These are phyloP conservation scores for Entophlyctis helioformis DNA, from an alignment of 192 early-diverging fungal genomes.

Conservation along the genomic window DNA sequence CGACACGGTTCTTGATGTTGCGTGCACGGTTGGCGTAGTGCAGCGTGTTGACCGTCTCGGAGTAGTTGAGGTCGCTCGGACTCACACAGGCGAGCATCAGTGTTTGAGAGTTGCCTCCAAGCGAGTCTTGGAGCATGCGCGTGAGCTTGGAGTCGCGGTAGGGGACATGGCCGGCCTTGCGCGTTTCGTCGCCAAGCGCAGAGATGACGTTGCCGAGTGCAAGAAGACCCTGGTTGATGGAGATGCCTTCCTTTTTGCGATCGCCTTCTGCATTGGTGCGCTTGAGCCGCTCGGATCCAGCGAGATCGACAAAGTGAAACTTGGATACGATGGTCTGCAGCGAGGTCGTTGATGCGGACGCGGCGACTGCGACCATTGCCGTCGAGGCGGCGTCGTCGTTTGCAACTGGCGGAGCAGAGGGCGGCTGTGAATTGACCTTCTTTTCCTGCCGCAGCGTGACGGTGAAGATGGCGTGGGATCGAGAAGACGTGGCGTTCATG, in stretches of 20 bases:
- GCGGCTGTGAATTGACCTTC: constrained; percentile 2
- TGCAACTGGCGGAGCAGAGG: background rate
- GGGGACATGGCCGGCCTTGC: constrained; percentile 61
- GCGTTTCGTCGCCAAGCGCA: constrained; percentile 72
- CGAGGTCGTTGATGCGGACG: constrained; percentile 22
- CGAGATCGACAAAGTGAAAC: constrained; percentile 98
- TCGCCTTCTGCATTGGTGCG: constrained; percentile 87
- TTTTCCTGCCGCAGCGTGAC: constrained; percentile 68
- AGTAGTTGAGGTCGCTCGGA: constrained; percentile 70
- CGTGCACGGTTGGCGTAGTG: constrained; percentile 92
- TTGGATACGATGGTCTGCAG: constrained; percentile 63
- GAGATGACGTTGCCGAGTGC: constrained; percentile 97
- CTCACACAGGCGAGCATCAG: constrained; percentile 93
- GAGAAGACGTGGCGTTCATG: constrained; percentile 93
- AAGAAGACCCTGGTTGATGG: constrained; percentile 89
- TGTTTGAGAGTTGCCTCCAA: constrained; percentile 87
- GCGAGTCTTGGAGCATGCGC: constrained; percentile 85
- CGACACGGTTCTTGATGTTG: constrained; percentile 86
- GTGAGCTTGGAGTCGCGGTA: constrained; percentile 98
- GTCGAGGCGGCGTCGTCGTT: constrained; percentile 1
- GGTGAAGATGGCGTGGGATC: constrained; percentile 95
- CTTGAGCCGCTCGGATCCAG: constrained; percentile 90
- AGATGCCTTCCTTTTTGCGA: constrained; percentile 89
- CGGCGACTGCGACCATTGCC: background rate
- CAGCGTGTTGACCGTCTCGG: constrained; percentile 90